Evolutionary conservation across 2,329 filamentous ascomycete species (phyloP), one percentile per base, ranked within the genome.

Genomic region (Fusarium sp.): DNA sequence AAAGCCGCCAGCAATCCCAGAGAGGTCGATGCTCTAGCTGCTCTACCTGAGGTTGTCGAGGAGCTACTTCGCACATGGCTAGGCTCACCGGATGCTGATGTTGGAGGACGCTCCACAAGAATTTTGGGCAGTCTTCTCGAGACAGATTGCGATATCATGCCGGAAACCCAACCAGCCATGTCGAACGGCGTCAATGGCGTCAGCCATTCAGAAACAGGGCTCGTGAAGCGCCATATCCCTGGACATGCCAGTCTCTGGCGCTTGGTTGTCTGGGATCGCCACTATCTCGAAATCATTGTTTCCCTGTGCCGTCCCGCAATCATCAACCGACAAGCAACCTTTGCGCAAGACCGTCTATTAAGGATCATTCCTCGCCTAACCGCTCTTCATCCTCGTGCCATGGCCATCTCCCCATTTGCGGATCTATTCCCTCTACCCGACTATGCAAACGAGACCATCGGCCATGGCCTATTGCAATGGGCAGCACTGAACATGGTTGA

Each of bases 201-300:
- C 30, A 27, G 53, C 12, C 42, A 79, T 53, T 79, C 78, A 34
- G 79, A 80, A 27, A 76, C 77, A 29, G 79, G 83, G 40, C 73
- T 85, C 30, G 73, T 79, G 5, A 75, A 80, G 15, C 80, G 81
- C 18, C 81, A 78, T 18, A 63, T 80, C 1, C 82, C 83, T 0
- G 88, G 88, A 0, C 83, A 87, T 58, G 87, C 83, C 3, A 77
- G 82, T 1, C 77, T 90, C 49, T 90, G 88, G 88, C 77, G 81
- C 14, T 79, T 86, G 6, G 75, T 90, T 8, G 83, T 90, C 47
- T 78, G 81, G 25, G 81, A 86, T 47, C 77, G 76, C 2, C 77
- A 83, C 15, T 76, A 83, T 25, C 85, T 88, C 68, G 71, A 76
- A 6, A 76, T 85, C n/a, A 77, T 89, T 22, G 79, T 84, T 18